Evolutionary conservation across 192 early-diverging fungal genomes (phyloP).

Genomic region (Gaertneriomyces sp.): DNA sequence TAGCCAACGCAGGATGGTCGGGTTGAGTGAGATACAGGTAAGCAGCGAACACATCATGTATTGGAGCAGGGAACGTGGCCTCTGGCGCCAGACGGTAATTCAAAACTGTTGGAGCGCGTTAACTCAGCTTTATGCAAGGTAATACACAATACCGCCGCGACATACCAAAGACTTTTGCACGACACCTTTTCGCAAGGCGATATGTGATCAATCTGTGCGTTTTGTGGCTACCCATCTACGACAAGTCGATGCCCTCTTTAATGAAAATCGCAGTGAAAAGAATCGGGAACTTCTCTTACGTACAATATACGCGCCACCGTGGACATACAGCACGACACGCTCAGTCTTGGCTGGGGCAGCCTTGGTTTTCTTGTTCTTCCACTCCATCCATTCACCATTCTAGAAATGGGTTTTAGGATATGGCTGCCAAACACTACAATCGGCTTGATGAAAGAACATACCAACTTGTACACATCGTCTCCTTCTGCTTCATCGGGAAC

Average conservation of each 20-base stretch:
- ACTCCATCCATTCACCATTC: slow-evolving; percentile 16
- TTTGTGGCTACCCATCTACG: slow-evolving; percentile 16
- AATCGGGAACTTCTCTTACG: too few relatives aligned
- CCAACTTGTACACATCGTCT: too few relatives aligned
- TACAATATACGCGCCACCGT: slow-evolving; percentile 44
- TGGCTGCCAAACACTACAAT: not conserved
- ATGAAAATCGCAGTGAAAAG: too few relatives aligned
- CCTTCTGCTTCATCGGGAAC: too few relatives aligned
- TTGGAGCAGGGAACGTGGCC: slow-evolving; percentile 37
- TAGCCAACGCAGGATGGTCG: slow-evolving; percentile 33
- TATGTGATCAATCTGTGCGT: slow-evolving; percentile 33
- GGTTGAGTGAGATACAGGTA: slow-evolving; percentile 47
- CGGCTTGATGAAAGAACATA: too few relatives aligned
- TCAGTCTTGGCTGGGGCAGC: not conserved
- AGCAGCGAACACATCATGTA: slow-evolving; percentile 49
- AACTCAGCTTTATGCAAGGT: not conserved
- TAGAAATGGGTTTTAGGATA: slow-evolving; percentile 1
- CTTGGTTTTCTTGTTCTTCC: not conserved
- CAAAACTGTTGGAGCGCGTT: slow-evolving; percentile 4
- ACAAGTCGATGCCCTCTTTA: too few relatives aligned
- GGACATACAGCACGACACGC: slow-evolving; percentile 36
- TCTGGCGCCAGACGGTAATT: slow-evolving; percentile 49
- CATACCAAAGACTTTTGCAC: slow-evolving; percentile 23
- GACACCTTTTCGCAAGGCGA: slow-evolving; percentile 30
- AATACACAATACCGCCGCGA: not conserved